phyloP scores from a whole-genome alignment of 2,329 filamentous ascomycete genomes.

The Didymella keratinophila region DNA sequence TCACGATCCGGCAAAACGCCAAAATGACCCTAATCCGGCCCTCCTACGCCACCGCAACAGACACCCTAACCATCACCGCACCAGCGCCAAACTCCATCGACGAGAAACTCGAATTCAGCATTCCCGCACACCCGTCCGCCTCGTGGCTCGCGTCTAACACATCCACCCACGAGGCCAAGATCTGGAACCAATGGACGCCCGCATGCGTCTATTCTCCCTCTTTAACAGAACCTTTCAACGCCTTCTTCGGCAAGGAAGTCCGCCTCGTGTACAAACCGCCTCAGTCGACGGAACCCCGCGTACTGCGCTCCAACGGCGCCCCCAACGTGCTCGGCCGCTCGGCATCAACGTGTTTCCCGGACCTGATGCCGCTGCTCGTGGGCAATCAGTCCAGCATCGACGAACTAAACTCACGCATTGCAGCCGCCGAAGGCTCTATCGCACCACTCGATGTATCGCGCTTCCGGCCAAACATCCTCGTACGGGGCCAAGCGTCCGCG shows the following conservation, averaged over 20 bases:
- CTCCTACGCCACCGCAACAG: conserved; percentile 54
- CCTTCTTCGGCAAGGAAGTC: conserved; percentile 64
- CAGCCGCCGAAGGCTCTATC: conserved; percentile 50
- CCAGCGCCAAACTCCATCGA: conserved; percentile 46
- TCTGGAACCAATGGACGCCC: conserved; percentile 68
- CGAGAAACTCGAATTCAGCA: conserved; percentile 52
- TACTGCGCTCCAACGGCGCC: conserved; percentile 64
- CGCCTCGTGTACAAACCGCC: conserved; percentile 70
- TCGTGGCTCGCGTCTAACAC: conserved; percentile 65
- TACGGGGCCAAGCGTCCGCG: conserved; percentile 56
- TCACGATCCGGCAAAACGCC: conserved; percentile 68
- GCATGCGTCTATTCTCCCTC: conserved; percentile 61
- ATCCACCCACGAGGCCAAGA: conserved; percentile 58
- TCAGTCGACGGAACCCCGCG: conserved; percentile 54
- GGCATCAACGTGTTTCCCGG: conserved; percentile 65
- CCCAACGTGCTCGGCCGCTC: conserved; percentile 62
- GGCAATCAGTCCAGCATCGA: conserved; percentile 63
- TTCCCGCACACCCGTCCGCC: conserved; percentile 63
- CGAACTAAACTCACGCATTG: conserved; percentile 66
- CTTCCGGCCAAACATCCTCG: conserved; percentile 70
- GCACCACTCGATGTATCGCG: conserved; percentile 61
- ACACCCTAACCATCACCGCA: conserved; percentile 60
- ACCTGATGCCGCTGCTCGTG: conserved; percentile 65
- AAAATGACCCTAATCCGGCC: conserved; percentile 70
- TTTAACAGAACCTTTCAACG: conserved; percentile 63